These are phyloP conservation scores for Amylostereum areolatum DNA, from an alignment of 1,284 basidiomycete genomes.

Conservation along the genomic window DNA sequence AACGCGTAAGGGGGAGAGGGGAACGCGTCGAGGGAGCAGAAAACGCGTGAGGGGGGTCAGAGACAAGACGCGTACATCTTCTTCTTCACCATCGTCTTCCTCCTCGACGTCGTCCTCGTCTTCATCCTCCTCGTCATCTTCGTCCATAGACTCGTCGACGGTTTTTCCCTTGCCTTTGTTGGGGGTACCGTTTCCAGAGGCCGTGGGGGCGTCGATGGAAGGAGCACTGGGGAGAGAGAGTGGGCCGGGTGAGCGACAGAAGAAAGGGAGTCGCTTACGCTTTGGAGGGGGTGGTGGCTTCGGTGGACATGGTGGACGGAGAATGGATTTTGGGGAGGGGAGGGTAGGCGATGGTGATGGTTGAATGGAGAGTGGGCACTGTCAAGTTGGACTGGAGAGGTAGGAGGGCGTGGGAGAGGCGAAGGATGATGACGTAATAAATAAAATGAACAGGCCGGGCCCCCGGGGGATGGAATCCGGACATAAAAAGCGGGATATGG, in stretches of 20 bases:
- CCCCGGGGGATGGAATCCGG: no score
- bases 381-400: background rate
- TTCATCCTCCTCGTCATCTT: background rate
- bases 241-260: no score
- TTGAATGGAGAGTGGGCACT: no score
- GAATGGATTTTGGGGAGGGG: conserved; percentile 18
- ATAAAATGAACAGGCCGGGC: no score
- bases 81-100: conserved; percentile 35
- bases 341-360: conserved; percentile 15
- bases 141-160: conserved; percentile 9
- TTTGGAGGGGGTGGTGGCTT: conserved; percentile 29
- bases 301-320: conserved; percentile 32
- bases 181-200: background rate
- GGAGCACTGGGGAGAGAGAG: no score
- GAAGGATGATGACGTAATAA: no score
- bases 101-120: conserved; percentile 19
- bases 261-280: conserved; percentile 21
- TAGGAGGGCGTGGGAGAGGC: background rate
- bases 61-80: conserved; percentile 22
- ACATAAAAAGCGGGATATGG: no score
- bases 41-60: background rate
- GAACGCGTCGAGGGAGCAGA: background rate
- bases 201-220: conserved; percentile 8
- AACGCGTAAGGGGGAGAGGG: no score
- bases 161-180: conserved; percentile 33